Percentiles rank a stretch among this genome's conserved stretches.
phyloP scores from a whole-genome alignment of 176 grass and related monocot species.

The Urochloa ruziziensis region DNA sequence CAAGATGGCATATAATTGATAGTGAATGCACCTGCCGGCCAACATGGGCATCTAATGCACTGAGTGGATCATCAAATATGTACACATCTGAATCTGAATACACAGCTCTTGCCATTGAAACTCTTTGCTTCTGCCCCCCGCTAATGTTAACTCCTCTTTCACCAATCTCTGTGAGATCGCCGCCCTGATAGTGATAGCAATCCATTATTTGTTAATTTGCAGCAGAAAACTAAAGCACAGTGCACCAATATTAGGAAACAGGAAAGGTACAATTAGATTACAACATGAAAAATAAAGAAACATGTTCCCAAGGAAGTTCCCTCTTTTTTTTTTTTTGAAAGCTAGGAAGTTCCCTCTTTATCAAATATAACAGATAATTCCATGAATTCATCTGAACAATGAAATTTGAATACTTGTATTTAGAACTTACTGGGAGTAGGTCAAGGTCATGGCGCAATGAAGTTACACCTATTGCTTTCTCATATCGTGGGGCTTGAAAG shows the following conservation, averaged over 20 bases:
- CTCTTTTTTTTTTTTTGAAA: too few species aligned
- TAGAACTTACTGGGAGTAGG: slow-evolving; percentile 72
- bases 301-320: neutral
- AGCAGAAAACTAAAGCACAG: neutral
- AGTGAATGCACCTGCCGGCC: slow-evolving; percentile 80
- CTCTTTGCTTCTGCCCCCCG: slow-evolving; percentile 97
- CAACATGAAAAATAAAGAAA: neutral
- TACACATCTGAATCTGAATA: slow-evolving; percentile 98
- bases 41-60: slow-evolving; percentile 98
- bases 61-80: slow-evolving; percentile 98
- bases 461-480: slow-evolving; percentile 76
- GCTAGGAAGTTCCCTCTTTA: neutral
- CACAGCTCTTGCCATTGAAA: slow-evolving; percentile 99
- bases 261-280: neutral
- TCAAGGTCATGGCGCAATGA: slow-evolving; percentile 86
- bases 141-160: slow-evolving; percentile 99
- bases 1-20: neutral
- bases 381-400: neutral
- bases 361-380: slow-evolving; percentile 5
- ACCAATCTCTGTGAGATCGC: slow-evolving; percentile 97
- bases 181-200: slow-evolving; percentile 68
- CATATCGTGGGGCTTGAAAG: slow-evolving; percentile 70
- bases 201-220: slow-evolving; percentile 1
- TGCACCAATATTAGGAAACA: neutral
- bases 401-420: slow-evolving; percentile 8